Evolutionary conservation across 225 moss, liverwort and hornwort species (phyloP), one percentile per base, ranked within the genome.

Genomic region (Polytrichum formosum): DNA sequence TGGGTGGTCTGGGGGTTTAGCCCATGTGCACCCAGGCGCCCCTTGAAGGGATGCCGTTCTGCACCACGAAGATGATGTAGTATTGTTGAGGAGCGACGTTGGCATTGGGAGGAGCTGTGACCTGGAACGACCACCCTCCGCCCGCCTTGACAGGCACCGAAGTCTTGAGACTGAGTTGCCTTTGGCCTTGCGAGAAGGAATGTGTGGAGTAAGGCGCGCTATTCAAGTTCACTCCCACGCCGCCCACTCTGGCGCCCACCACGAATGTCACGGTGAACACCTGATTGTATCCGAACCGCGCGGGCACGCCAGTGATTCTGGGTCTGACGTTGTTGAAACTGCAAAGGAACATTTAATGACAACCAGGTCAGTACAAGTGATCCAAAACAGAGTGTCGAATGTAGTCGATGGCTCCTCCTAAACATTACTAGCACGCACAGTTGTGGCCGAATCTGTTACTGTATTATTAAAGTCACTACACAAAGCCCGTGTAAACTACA

Each of bases 151-250:
- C 81, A 0, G 91, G 91, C 28, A 1, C n/a, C 0, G 83, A 76
- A 19, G 80, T 67, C 7, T 75, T 80, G 28, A 93, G 73, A 37
- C 55, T 65, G 62, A 95, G 18, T 6, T 84, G 76, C 59, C 91
- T 74, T 46, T 95, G 93, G 2, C 92, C 92, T 72, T 91, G 91
- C 1, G 91, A 67, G 64, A 63, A 95, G 6, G 95, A 95, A 67
- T 93, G 95, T 22, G 79, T 79, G 22, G 68, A 65, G 22, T 26
- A 79, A 5, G 79, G 74, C 66, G 79, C 60, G 70, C 74, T 74
- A 8, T 64, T 17, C 6, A 74, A 18, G 60, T 61, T 70, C 1
- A 70, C 53, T 37, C 70, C 68, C 53, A 71, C 66, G 5, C 7
- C 55, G 5, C 62, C 78, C 9, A 18, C 31, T 7, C 46, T 71